Conservation (phyloP, 2,329 filamentous ascomycete species). For the Coniochaeta pulveracea region DNA sequence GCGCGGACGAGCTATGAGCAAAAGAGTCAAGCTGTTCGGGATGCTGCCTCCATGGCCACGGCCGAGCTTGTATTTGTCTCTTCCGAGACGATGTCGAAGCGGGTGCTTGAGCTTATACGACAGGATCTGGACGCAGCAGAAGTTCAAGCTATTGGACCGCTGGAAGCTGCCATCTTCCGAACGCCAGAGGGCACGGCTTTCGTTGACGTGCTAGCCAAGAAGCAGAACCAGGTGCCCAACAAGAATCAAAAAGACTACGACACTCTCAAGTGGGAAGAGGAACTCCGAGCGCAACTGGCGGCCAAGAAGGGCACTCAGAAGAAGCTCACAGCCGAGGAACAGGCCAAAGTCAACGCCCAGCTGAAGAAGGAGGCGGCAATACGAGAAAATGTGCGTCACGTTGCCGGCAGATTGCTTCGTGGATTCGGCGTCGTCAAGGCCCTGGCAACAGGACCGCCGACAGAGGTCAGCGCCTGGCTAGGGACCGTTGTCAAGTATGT, state of each 20-base stretch:
- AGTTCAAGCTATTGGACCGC: constrained; percentile 63
- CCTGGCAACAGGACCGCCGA: constrained; percentile 79
- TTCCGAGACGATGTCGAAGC: constrained; percentile 67
- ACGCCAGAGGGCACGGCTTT: constrained; percentile 83
- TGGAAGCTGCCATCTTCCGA: constrained; percentile 86
- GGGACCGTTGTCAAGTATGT: constrained; percentile 66
- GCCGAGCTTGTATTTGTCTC: constrained; percentile 91
- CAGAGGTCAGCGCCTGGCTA: constrained; percentile 81
- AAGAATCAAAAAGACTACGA: constrained; percentile 95
- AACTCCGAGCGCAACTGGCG: constrained; percentile 76
- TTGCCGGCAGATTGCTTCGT: constrained; percentile 63
- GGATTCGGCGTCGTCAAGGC: constrained; percentile 79
- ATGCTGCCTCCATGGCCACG: constrained; percentile 71
- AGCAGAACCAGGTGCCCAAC: constrained; percentile 58
- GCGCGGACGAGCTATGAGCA: constrained; percentile 33
- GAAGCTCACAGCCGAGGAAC: constrained; percentile 84
- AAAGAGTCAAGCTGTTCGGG: constrained; percentile 45
- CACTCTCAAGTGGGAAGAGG: constrained; percentile 93
- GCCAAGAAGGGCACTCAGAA: constrained; percentile 85
- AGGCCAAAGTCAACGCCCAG: constrained; percentile 82
- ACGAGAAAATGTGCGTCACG: constrained; percentile 55
- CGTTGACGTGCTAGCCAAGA: constrained; percentile 82
- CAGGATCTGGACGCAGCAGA: constrained; percentile 61
- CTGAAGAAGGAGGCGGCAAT: constrained; percentile 78
- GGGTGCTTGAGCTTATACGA: constrained; percentile 62